Evolutionary conservation across 2,329 filamentous ascomycete species (phyloP), one percentile per base, ranked within the genome.

Genomic region (Nannizziopsis barbatae): DNA sequence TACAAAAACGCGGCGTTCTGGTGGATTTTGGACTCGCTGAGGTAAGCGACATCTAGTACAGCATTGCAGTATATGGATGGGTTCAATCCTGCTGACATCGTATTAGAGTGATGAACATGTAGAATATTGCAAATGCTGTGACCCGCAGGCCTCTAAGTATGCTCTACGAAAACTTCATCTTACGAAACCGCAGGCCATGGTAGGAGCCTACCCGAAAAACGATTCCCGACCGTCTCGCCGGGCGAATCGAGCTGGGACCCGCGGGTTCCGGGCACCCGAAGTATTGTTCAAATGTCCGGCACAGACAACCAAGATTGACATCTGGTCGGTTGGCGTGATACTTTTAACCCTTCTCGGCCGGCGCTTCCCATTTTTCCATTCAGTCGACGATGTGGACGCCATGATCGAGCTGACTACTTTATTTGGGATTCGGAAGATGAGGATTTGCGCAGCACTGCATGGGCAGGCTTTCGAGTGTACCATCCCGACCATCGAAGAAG

Each of bases 1-100:
- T 79, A 22, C 52, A 65, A 9, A 79, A 82, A 58, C 81, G 86
- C 48, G 92, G 92, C 36, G 90, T 98, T 1, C 76, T 98, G 0
- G 92, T 98, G n/a, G 92, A 98, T 62, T 98, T 98, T 69, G 92
- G 92, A n/a, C 77, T 98, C 12, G 92, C 92, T 32, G 92, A 98
- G 70, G 37, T 44, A 41, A 46, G 39, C 47, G 15, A 27, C 22
- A 7, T 27, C 22, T 27, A 27, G 7, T 27, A 7, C 22, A 27
- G 4, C 22, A 3, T 27, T 7, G 11, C 20, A 7, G 20, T 33
- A 14, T 3, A 1, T 2, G 15, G 18, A 36, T 12, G 1, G 15
- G 12, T n/a, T 8, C 11, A 22, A 36, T 39, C 38, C 20, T 10
- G 22, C 12, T 45, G 14, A 36, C 42, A 15, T 58, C 37, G 40